phyloP scores from a whole-genome alignment of 352 stramenopile species.

The Phytophthora idaei region DNA sequence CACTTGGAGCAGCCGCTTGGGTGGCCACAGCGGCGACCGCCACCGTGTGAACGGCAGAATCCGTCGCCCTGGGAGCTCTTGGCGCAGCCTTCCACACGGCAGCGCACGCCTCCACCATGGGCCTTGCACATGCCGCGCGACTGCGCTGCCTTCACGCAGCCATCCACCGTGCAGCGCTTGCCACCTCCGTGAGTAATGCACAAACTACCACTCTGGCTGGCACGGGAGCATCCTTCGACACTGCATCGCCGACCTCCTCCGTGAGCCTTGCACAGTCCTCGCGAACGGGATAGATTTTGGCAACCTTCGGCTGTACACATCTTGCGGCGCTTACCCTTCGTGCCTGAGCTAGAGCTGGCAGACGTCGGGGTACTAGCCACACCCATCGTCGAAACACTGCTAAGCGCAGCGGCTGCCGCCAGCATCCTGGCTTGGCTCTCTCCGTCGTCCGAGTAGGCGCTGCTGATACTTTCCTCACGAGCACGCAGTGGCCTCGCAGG shows the following conservation, averaged over 20 bases:
- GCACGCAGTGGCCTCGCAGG: slow-evolving; percentile 31
- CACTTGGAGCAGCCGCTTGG: slow-evolving; percentile 77
- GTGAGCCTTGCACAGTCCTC: slow-evolving; percentile 81
- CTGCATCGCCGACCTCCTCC: slow-evolving; percentile 77
- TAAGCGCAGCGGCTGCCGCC: slow-evolving; percentile 33
- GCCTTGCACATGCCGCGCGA: slow-evolving; percentile 87
- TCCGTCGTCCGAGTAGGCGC: slow-evolving; percentile 37
- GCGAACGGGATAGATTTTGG: slow-evolving; percentile 76
- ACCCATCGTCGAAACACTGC: slow-evolving; percentile 36
- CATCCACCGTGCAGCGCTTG: slow-evolving; percentile 84
- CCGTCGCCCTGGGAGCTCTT: slow-evolving; percentile 86
- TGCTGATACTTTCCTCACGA: slow-evolving; percentile 40
- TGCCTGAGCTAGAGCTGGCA: slow-evolving; percentile 16
- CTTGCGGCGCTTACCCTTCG: slow-evolving; percentile 76
- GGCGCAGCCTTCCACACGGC: slow-evolving; percentile 77
- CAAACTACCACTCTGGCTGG: slow-evolving; percentile 80
- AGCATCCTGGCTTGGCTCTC: slow-evolving; percentile 37
- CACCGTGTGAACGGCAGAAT: slow-evolving; percentile 83
- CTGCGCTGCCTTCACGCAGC: slow-evolving; percentile 79
- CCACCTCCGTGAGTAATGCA: slow-evolving; percentile 86
- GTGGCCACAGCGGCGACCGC: slow-evolving; percentile 74
- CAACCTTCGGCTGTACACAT: slow-evolving; percentile 83
- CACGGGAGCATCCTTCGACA: slow-evolving; percentile 77
- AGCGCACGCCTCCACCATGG: slow-evolving; percentile 81
- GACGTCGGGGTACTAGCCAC: slow-evolving; percentile 17